Evolutionary conservation across 2,329 filamentous ascomycete species (phyloP).

Genomic region (Hypoxylon sp.): DNA sequence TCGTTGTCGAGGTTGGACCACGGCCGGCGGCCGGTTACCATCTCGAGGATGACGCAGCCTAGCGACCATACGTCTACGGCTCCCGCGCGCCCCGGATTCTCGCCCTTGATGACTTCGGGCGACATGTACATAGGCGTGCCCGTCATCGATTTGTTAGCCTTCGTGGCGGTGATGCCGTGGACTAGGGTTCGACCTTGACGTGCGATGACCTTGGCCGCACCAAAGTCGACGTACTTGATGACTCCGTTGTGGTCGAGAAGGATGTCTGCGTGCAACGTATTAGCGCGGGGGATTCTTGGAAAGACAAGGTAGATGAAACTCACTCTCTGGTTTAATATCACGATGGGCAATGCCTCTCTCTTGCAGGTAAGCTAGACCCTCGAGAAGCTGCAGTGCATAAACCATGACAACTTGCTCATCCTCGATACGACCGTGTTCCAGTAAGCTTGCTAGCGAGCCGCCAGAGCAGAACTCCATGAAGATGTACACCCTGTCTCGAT

Average conservation of each 20-base stretch:
- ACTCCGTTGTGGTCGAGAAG: constrained; percentile 96
- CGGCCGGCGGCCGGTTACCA: constrained; percentile 92
- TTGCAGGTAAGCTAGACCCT: constrained; percentile 92
- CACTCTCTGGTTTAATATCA: constrained; percentile 97
- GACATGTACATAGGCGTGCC: constrained; percentile 99
- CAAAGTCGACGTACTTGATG: constrained; percentile 99
- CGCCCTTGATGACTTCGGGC: constrained; percentile 95
- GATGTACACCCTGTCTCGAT: constrained; percentile 99
- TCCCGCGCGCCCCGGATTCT: constrained; percentile 79
- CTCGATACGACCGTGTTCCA: constrained; percentile 96
- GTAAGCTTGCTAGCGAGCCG: constrained; percentile 84
- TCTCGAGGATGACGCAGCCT: constrained; percentile 95
- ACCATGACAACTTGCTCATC: constrained; percentile 98
- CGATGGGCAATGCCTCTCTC: constrained; percentile 92
- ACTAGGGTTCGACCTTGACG: constrained; percentile 89
- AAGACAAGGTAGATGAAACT: constrained; percentile 50
- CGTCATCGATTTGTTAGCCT: constrained; percentile 89
- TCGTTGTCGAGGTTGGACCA: constrained; percentile 98
- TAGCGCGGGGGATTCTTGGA: constrained; percentile 36
- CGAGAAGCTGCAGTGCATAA: constrained; percentile 90
- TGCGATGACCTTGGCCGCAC: constrained; percentile 95
- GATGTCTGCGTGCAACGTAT: constrained; percentile 68
- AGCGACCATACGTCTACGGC: constrained; percentile 96
- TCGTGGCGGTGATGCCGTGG: constrained; percentile 65
- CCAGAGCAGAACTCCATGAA: constrained; percentile 99